These are phyloP conservation scores for Triadica sebifera DNA, from an alignment of 345 rosid genomes.

Conservation along the genomic window DNA sequence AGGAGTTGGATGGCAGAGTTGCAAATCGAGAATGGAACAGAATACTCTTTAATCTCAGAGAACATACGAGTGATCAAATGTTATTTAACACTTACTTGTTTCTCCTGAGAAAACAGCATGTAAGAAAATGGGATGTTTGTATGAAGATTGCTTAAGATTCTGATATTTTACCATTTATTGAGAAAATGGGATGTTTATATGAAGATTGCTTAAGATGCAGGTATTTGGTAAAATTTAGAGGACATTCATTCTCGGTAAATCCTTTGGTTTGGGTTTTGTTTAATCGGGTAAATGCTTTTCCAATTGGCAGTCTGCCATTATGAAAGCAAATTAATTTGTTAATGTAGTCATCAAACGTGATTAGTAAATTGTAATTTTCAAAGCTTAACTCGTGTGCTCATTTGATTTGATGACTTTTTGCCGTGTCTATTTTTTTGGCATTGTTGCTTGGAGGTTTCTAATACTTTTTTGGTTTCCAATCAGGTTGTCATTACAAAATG, in stretches of 20 bases:
- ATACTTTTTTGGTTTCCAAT: constrained; percentile 1
- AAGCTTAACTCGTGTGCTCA: background rate
- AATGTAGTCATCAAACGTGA: background rate
- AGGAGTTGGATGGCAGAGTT: no score
- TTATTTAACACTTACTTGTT: no score
- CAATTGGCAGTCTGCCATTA: background rate
- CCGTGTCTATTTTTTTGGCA: background rate
- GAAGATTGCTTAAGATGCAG: background rate
- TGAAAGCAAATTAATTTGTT: background rate
- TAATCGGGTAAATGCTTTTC: background rate
- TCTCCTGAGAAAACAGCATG: no score
- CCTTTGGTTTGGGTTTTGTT: background rate
- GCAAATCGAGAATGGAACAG: no score
- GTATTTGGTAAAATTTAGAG: no score
- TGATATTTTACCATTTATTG: background rate
- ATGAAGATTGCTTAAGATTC: background rate
- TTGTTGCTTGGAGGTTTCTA: background rate
- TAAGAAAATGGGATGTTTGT: no score
- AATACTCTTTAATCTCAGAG: no score
- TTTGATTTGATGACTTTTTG: background rate
- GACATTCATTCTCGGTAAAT: background rate
- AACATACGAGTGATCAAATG: no score
- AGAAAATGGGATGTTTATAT: background rate
- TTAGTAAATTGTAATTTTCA: background rate
- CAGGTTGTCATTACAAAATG: constrained; percentile 98